Base-by-base conservation (phyloP, 1,284 basidiomycete species). In the Fomitopsis palustris region DNA sequence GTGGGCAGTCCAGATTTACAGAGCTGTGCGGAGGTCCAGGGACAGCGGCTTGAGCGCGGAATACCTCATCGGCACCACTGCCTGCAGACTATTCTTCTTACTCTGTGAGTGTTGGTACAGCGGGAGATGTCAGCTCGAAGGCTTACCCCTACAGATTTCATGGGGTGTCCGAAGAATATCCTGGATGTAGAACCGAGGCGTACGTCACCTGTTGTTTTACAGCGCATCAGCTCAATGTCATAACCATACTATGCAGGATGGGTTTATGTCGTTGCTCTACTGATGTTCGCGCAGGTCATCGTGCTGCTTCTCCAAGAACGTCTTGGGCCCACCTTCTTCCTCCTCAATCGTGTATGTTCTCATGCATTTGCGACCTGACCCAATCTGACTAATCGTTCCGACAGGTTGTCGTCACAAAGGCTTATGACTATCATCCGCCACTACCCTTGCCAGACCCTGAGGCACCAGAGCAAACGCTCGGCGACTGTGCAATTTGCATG, bases 401-500 rank as follows among this genome's bases (percentile, higher is more conserved):
- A 6, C 63, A 93, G 90, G 87, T 85, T 61, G 78, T 80, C 6
- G 77, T 79, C n/a, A 74, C 79, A 4, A 83, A 88, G 65, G 74
- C 78, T 31, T 93, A 95, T 75, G 84, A 96, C 70, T 96, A 95
- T 69, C 93, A 95, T 71, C 93, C 92, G 9, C 77, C 83, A 1
- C 74, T 95, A 42, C 87, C 89, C 1, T 68, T 82, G 1, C 78
- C 87, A 1, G 90, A 94, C 67, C 72, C 86, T 0, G 92, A 94
- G 72, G 81, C 87, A 6, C 85, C 87, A 1, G 85, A 87, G 43
- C 81, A 85, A 62, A 83, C 86, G 10, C 77, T 94, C 17, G 92
- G 88, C 5, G 92, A 95, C 67, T 96, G 93, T 66, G 85, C 90
- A 3, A 95, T 96, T 61, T 96, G 93, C 70, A 94, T 95, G 91